Evolutionary conservation across 495 filamentous ascomycete genomes (phyloP).

Genomic region (Neurospora sp.): DNA sequence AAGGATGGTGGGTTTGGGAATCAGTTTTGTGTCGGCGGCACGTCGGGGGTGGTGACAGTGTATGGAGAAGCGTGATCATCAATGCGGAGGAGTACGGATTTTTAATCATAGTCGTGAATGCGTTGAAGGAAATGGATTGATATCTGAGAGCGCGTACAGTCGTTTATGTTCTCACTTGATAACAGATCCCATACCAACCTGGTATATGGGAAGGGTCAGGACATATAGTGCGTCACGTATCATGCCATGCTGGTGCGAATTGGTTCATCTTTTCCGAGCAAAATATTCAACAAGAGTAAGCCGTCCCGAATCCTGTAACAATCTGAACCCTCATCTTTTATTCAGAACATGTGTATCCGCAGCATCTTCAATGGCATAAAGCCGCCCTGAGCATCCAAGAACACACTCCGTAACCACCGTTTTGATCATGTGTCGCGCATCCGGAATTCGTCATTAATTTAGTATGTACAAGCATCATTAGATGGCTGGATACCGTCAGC

Average conservation of each 20-base stretch:
- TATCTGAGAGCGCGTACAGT: not conserved
- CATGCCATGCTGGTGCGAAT: not conserved
- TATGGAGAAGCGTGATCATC: slow-evolving; percentile 32
- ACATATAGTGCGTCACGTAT: not conserved
- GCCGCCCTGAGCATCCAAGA: not conserved
- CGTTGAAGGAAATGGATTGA: not conserved
- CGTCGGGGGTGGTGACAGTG: slow-evolving; percentile 43
- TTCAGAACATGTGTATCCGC: not conserved
- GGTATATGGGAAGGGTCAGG: not conserved
- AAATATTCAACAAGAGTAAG: not conserved
- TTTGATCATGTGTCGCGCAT: not conserved
- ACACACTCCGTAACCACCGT: not conserved
- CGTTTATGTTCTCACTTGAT: not conserved
- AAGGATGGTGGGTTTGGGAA: slow-evolving; percentile 54
- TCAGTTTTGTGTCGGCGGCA: slow-evolving; percentile 46
- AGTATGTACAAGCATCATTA: slow-evolving; percentile 4
- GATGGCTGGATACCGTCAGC: slow-evolving; percentile 1
- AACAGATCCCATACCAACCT: not conserved
- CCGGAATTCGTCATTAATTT: slow-evolving; percentile 5
- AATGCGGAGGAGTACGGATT: not conserved
- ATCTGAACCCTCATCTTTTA: not conserved
- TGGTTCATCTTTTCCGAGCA: not conserved
- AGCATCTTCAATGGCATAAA: not conserved
- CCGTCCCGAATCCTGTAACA: not conserved
- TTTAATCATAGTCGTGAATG: not conserved